A percentile compares a stretch with the other conserved stretches of the same genome.
Evolutionary conservation across 768 basidiomycete genomes (phyloP).

Genomic region (Clavaria fumosa): DNA sequence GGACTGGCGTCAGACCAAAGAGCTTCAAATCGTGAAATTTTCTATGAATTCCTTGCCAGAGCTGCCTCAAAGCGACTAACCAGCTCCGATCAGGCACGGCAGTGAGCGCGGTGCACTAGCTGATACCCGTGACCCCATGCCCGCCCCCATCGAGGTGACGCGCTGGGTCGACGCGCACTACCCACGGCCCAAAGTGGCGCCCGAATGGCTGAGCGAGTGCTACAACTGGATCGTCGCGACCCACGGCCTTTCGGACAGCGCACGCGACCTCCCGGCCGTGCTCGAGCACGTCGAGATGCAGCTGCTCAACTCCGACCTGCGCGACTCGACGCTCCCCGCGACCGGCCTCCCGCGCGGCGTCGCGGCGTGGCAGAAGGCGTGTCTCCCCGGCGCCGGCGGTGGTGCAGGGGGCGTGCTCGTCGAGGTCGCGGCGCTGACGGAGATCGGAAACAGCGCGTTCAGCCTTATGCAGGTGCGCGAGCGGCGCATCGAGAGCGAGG

Average conservation of each 20-base stretch:
- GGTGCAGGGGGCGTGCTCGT: constrained; percentile 43
- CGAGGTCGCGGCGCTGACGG: constrained; percentile 63
- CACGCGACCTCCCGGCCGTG: background rate
- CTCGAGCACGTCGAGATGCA: constrained; percentile 41
- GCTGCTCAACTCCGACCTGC: constrained; percentile 55
- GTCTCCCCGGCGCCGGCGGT: constrained; percentile 25
- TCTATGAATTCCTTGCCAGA: too few species aligned
- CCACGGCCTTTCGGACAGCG: background rate
- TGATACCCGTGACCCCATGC: constrained; percentile 12
- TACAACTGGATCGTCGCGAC: constrained; percentile 39
- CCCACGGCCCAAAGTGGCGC: constrained; percentile 48
- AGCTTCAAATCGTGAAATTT: too few species aligned
- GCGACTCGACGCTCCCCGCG: constrained; percentile 52
- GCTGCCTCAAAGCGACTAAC: too few species aligned
- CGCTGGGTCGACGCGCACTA: constrained; percentile 42
- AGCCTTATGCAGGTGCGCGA: constrained; percentile 51
- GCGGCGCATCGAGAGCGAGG: constrained; percentile 4
- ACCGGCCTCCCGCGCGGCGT: constrained; percentile 49
- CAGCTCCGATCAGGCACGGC: too few species aligned
- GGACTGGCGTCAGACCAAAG: too few species aligned
- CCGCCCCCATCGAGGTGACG: constrained; percentile 22
- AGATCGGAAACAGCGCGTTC: constrained; percentile 76
- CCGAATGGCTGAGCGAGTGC: constrained; percentile 64
- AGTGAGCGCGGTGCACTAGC: background rate
- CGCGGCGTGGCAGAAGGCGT: constrained; percentile 20